A percentile compares a stretch with the other conserved stretches of the same genome.
These are phyloP conservation scores for Fusarium piperis DNA, from an alignment of 2,329 filamentous ascomycete genomes.

Conservation along the genomic window DNA sequence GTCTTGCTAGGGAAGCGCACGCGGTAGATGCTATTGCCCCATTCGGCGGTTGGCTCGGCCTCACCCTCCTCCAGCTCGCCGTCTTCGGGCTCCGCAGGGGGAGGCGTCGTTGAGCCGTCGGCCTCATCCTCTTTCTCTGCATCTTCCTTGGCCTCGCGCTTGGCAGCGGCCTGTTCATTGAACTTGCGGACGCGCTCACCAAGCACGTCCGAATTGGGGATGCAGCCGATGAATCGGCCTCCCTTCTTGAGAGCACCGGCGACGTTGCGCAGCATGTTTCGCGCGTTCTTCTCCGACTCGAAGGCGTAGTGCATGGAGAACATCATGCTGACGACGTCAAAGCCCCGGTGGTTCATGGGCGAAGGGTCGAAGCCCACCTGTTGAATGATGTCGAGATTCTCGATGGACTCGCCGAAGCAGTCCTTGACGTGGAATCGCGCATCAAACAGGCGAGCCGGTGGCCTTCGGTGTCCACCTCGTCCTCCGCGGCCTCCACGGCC, in stretches of 20 bases:
- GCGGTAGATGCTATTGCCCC: constrained; percentile 93
- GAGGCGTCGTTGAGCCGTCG: constrained; percentile 37
- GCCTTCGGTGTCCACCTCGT: constrained; percentile 59
- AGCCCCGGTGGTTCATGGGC: constrained; percentile 79
- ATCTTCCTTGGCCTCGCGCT: constrained; percentile 45
- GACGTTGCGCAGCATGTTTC: constrained; percentile 93
- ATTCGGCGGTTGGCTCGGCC: constrained; percentile 74
- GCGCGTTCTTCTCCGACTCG: constrained; percentile 88
- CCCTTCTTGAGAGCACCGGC: constrained; percentile 91
- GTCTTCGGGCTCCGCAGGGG: constrained; percentile 48
- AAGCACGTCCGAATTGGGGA: constrained; percentile 96
- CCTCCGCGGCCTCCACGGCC: constrained; percentile 67
- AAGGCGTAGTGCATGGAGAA: constrained; percentile 99
- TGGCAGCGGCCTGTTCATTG: constrained; percentile 64
- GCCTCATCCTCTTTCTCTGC: constrained; percentile 14
- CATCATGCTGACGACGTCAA: constrained; percentile 98
- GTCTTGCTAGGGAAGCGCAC: constrained; percentile 88
- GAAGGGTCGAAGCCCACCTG: constrained; percentile 88
- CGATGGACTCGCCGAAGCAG: constrained; percentile 87
- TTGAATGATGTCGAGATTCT: constrained; percentile 81
- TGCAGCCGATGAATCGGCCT: constrained; percentile 91
- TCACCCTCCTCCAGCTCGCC: constrained; percentile 69
- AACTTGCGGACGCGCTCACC: constrained; percentile 80
- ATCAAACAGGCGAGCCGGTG: constrained; percentile 74
- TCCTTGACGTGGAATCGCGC: constrained; percentile 91